Evolutionary conservation across 1,139 yeast species (phyloP).

Genomic region (Scheffersomyces titani): DNA sequence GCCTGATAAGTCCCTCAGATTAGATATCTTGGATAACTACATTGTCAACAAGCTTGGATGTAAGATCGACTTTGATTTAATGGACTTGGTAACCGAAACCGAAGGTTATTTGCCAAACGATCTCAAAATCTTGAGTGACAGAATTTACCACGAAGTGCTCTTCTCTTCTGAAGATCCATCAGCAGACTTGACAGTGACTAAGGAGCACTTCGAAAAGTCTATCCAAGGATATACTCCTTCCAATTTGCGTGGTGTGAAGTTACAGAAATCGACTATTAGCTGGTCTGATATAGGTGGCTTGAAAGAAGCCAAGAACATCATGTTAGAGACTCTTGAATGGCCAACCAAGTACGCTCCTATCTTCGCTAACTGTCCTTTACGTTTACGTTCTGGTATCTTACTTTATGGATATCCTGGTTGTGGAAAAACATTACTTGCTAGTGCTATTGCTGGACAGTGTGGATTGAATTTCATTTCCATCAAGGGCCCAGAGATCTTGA

Average conservation of each 20-base stretch:
- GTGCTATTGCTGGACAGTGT: slow-evolving; percentile 93
- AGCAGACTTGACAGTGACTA: slow-evolving; percentile 17
- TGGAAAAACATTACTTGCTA: slow-evolving; percentile 90
- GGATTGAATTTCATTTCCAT: slow-evolving; percentile 92
- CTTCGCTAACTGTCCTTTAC: slow-evolving; percentile 80
- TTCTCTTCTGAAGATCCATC: slow-evolving; percentile 23
- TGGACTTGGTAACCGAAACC: slow-evolving; percentile 76
- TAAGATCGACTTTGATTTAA: slow-evolving; percentile 49
- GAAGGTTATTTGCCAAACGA: slow-evolving; percentile 92
- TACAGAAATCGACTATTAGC: slow-evolving; percentile 71
- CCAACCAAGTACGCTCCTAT: slow-evolving; percentile 96
- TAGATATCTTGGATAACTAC: slow-evolving; percentile 50
- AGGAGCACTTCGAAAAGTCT: slow-evolving; percentile 54
- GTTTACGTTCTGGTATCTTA: slow-evolving; percentile 85
- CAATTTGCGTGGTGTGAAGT: slow-evolving; percentile 80
- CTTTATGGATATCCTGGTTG: slow-evolving; percentile 98
- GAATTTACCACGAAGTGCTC: slow-evolving; percentile 70
- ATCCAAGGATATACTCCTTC: slow-evolving; percentile 75
- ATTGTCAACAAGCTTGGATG: slow-evolving; percentile 33
- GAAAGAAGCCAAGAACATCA: slow-evolving; percentile 67
- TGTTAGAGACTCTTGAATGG: slow-evolving; percentile 93
- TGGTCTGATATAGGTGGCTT: slow-evolving; percentile 95
- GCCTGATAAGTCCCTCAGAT: slow-evolving; percentile 69
- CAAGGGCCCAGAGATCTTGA: slow-evolving; percentile 94
- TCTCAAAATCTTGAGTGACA: slow-evolving; percentile 67